phyloP scores from a whole-genome alignment of 805 yeast genomes.

The Blastobotrys attinorum region DNA sequence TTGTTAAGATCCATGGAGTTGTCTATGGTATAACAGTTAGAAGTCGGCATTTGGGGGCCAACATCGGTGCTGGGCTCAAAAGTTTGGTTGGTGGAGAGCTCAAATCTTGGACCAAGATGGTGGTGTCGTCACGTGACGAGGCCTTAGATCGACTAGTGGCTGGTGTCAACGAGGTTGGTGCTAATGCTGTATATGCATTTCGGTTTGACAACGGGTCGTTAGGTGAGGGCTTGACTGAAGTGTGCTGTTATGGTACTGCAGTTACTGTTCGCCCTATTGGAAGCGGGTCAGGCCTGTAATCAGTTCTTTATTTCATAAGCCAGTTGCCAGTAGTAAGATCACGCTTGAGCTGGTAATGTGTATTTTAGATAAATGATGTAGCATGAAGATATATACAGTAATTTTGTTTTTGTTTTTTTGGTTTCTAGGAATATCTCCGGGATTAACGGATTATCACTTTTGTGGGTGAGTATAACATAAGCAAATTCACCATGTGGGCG shows the following conservation, averaged over 20 bases:
- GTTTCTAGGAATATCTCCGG: too few species aligned
- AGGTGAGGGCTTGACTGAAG: slow-evolving; percentile 13
- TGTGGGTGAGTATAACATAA: too few species aligned
- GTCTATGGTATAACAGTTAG: slow-evolving; percentile 19
- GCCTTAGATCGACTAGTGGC: slow-evolving; percentile 17
- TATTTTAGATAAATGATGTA: too few species aligned
- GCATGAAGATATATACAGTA: too few species aligned
- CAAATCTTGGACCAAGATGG: slow-evolving; percentile 14
- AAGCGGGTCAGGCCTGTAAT: too few species aligned
- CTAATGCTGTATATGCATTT: slow-evolving; percentile 18
- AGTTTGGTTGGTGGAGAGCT: slow-evolving; percentile 18
- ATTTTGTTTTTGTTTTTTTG: too few species aligned
- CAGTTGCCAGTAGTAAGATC: background rate
- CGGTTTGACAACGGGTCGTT: slow-evolving; percentile 14
- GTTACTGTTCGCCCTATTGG: slow-evolving; percentile 9
- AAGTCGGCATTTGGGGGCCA: slow-evolving; percentile 11
- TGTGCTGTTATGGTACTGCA: slow-evolving; percentile 20
- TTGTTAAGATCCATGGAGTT: slow-evolving; percentile 12
- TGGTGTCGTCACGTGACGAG: slow-evolving; percentile 15
- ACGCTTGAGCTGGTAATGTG: too few species aligned
- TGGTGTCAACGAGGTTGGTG: slow-evolving; percentile 16
- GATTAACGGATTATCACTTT: too few species aligned
- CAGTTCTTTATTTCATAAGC: background rate
- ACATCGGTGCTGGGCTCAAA: slow-evolving; percentile 17
- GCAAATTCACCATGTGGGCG: too few species aligned